These are phyloP conservation scores for Cercospora citrullina DNA, from an alignment of 2,329 filamentous ascomycete species.

Conservation along the genomic window DNA sequence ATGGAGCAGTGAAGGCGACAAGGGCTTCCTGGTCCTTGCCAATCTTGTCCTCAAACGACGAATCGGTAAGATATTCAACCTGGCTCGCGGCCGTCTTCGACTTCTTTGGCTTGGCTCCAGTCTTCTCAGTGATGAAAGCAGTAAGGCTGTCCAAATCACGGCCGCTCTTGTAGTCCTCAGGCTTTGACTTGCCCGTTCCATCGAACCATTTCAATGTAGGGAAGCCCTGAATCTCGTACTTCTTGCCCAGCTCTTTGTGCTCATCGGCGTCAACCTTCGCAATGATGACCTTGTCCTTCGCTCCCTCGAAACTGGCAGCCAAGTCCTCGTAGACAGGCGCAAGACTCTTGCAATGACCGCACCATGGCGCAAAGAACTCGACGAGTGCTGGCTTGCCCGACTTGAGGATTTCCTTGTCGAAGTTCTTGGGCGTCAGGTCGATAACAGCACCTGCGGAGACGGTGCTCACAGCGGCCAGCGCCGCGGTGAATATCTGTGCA, in stretches of 20 bases:
- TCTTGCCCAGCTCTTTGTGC: constrained; percentile 79
- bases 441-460: constrained; percentile 79
- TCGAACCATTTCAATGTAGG: constrained; percentile 98
- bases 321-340: constrained; percentile 95
- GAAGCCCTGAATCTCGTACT: constrained; percentile 89
- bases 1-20: constrained; percentile 95
- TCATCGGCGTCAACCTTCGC: constrained; percentile 95
- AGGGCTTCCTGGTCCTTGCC: constrained; percentile 86
- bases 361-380: constrained; percentile 99
- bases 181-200: constrained; percentile 77
- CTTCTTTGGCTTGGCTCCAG: constrained; percentile 75
- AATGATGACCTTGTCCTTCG: constrained; percentile 76
- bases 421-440: constrained; percentile 86
- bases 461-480: constrained; percentile 51
- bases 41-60: constrained; percentile 72
- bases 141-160: constrained; percentile 83
- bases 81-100: constrained; percentile 71
- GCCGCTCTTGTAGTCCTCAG: constrained; percentile 80
- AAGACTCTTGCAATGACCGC: constrained; percentile 97
- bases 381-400: constrained; percentile 94
- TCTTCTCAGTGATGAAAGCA: constrained; percentile 82
- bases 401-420: constrained; percentile 84
- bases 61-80: constrained; percentile 78
- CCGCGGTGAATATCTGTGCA: constrained; percentile 48
- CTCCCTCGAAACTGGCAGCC: constrained; percentile 69